Evolutionary conservation across 1,284 basidiomycete species (phyloP).

Genomic region (Cryptococcus hybrid): DNA sequence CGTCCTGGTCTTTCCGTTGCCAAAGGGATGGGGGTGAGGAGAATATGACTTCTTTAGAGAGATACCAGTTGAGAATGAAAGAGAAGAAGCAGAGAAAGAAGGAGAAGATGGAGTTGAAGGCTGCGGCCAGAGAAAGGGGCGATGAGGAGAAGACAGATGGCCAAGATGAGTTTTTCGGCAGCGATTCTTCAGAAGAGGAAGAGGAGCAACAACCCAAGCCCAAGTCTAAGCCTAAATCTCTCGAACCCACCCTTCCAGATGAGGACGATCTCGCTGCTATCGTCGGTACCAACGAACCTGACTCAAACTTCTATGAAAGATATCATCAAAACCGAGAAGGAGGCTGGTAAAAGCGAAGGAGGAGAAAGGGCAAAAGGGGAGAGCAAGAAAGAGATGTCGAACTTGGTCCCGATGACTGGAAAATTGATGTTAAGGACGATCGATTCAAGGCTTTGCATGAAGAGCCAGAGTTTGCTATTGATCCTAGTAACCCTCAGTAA

Average conservation of each 20-base stretch:
- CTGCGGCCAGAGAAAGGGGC: slow-evolving; percentile 33
- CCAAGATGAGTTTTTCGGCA: slow-evolving; percentile 71
- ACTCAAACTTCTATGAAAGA: slow-evolving; percentile 82
- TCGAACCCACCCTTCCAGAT: slow-evolving; percentile 3
- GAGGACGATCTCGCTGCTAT: slow-evolving; percentile 6
- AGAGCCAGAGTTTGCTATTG: slow-evolving; percentile 90
- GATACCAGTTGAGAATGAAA: slow-evolving; percentile 79
- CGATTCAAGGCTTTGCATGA: slow-evolving; percentile 87
- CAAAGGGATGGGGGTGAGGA: slow-evolving; percentile 49
- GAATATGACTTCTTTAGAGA: slow-evolving; percentile 75
- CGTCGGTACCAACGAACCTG: slow-evolving; percentile 11
- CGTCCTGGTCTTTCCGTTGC: slow-evolving; percentile 69
- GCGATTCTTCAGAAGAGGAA: slow-evolving; percentile 53
- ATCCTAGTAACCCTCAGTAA: slow-evolving; percentile 91
- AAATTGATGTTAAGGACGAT: slow-evolving; percentile 80
- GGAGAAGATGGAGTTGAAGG: slow-evolving; percentile 50
- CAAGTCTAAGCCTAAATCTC: slow-evolving; percentile 6
- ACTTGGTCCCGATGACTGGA: slow-evolving; percentile 58
- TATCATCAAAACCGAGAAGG: slow-evolving; percentile 80
- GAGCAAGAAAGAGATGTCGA: slow-evolving; percentile 56
- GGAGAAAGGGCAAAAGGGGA: slow-evolving; percentile 53
- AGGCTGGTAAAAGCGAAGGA: slow-evolving; percentile 57
- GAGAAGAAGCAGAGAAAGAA: slow-evolving; percentile 74
- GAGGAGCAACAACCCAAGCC: slow-evolving; percentile 4
- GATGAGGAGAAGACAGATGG: slow-evolving; percentile 12